Base-by-base conservation (phyloP, 2,329 filamentous ascomycete species). In the Alternaria sp. region DNA sequence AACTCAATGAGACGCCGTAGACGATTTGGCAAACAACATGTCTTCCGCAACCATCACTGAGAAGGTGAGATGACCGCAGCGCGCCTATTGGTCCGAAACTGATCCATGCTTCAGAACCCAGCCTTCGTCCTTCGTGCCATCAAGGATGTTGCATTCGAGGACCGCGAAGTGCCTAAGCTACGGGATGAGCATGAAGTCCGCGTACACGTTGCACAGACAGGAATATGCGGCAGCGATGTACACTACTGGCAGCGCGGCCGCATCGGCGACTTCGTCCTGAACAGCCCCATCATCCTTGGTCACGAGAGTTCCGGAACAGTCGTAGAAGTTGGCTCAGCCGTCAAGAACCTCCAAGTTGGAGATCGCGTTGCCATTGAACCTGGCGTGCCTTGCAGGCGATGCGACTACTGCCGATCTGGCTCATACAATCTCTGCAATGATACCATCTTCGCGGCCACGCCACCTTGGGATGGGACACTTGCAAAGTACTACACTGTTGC, bases 181-280 rank as follows among this genome's bases (percentile, higher is more conserved):
- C 63, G 65, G 53, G 61, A 70, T 5, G 50, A 60, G 10, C 60
- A 83, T 55, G 89, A 93, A 77, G 92, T 94, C 70, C 86, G 93
- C 72, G 88, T 95, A 65, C 89, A 90, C 74, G 85, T 94, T 73
- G 91, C 91, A 81, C 93, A 89, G 83, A 94, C 92, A 3, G 92
- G 92, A 70, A 93, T 95, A 81, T 95, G 92, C 82, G 92, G 92
- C 60, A 92, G 89, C 58, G 92, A 75, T 57, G 71, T 70, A 0
- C 68, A 71, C 46, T 72, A 69, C 58, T 74, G 71, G 72, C 69
- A 70, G 43, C 72, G 66, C 21, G 70, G 71, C 6, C 61, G 71
- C 12, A 74, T 75, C 46, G 71, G 70, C 57, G 57, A 67, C 33
- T 74, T 68, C 41, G 64, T 72, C n/a, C 55, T 73, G 14, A 55